Evolutionary conservation across 2,329 filamentous ascomycete genomes (phyloP).

Genomic region (Epichloe typhina): DNA sequence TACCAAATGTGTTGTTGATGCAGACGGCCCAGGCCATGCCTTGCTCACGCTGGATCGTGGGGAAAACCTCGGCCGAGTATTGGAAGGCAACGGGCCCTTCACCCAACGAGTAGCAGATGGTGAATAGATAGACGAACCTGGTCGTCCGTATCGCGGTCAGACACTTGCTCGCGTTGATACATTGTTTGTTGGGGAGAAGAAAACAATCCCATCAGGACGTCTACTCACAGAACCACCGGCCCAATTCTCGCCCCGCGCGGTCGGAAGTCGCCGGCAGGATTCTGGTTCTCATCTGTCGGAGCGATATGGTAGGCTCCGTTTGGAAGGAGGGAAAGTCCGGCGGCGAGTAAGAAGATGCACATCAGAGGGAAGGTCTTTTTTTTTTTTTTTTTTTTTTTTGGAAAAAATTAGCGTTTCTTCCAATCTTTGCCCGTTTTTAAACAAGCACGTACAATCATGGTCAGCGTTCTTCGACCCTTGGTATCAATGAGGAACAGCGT

Average conservation of each 20-base stretch:
- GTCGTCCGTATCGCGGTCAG: background rate
- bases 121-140: conserved; percentile 17
- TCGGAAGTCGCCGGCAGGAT: conserved; percentile 7
- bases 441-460: conserved; percentile 11
- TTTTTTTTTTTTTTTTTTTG: too few species aligned
- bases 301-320: conserved; percentile 9
- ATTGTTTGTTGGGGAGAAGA: too few species aligned
- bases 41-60: conserved; percentile 51
- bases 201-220: too few species aligned
- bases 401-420: background rate
- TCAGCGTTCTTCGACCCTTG: conserved; percentile 15
- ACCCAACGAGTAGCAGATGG: conserved; percentile 21
- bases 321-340: conserved; percentile 12
- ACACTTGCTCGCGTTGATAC: too few species aligned
- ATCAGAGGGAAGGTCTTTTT: conserved; percentile 16
- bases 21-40: conserved; percentile 52
- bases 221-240: conserved; percentile 9
- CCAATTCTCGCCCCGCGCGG: conserved; percentile 9
- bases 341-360: conserved; percentile 16
- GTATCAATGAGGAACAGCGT: conserved; percentile 19
- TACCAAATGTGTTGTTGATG: conserved; percentile 17
- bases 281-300: conserved; percentile 6
- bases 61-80: conserved; percentile 54
- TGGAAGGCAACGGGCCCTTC: conserved; percentile 52
- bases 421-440: background rate